Evolutionary conservation across 2,329 filamentous ascomycete species (phyloP), one percentile per base, ranked within the genome.

Genomic region (Colletotrichum lini): DNA sequence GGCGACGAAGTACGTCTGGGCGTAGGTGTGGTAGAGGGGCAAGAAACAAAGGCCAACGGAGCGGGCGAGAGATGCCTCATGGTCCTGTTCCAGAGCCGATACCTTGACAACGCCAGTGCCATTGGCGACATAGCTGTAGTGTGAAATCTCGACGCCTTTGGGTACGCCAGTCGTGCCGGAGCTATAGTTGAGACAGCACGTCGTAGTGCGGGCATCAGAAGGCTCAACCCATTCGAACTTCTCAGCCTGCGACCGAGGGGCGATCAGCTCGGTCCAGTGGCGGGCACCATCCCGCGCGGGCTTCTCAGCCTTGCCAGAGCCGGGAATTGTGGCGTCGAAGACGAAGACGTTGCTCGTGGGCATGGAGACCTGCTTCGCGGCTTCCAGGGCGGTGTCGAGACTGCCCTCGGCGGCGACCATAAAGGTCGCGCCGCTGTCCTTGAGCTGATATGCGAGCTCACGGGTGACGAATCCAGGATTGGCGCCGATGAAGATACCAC

Each of bases 91-190:
- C 30, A 86, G 78, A 13, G 81, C 75, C 3, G 78, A 75, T 26
- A 89, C 79, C 73, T 84, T 82, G n/a, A 87, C 83, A 18, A 90
- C 88, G 70, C 93, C 90, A 16, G 84, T 76, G 74, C 90, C 88
- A 78, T 96, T 96, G 73, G 93, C 87, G 53, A 95, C 88, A 76
- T 94, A 93, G 75, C 94, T 93, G 71, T 85, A 84, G 80, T 97
- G 94, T n/a, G 91, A 90, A 74, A 96, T 92, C 81, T 93, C 90
- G 16, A 96, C 94, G 13, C 94, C 94, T 79, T 97, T 97, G 12
- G 94, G 93, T 4, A 94, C 86, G 8, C 94, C 94, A 0, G 94
- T 97, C 1, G 93, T 95, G 13, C 94, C 90, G 40, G 89, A 92
- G 74, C 90, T 93, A 81, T 96, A 97, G 80, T 97, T 96, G 73